Conservation (phyloP, 192 early-diverging fungal genomes). For the Coemansia sp. region DNA sequence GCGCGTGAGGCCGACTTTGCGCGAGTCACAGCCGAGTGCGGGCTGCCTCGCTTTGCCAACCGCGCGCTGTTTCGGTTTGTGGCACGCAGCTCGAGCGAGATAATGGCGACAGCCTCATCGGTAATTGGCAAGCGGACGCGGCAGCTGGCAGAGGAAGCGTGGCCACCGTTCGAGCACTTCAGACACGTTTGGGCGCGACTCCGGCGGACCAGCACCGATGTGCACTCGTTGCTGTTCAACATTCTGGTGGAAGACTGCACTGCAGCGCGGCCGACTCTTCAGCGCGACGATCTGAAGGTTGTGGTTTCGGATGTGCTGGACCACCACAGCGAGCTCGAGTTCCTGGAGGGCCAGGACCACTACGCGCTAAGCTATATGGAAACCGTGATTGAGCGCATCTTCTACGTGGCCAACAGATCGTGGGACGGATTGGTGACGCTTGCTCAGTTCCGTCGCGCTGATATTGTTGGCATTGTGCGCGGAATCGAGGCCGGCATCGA, state of each 20-base stretch:
- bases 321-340: conserved; percentile 86
- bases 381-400: conserved; percentile 87
- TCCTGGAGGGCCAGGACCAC: conserved; percentile 73
- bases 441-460: conserved; percentile 68
- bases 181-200: conserved; percentile 49
- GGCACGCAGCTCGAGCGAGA: conserved; percentile 16
- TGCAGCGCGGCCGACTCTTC: conserved; percentile 38
- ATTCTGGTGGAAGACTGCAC: conserved; percentile 57
- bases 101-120: conserved; percentile 5
- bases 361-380: conserved; percentile 90
- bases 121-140: conserved; percentile 43
- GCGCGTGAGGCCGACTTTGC: conserved; percentile 55
- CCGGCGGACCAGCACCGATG: conserved; percentile 45
- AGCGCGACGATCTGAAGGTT: conserved; percentile 66
- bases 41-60: conserved; percentile 69
- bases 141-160: conserved; percentile 34
- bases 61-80: conserved; percentile 61
- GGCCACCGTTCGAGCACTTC: conserved; percentile 27
- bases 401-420: conserved; percentile 70
- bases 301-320: conserved; percentile 82
- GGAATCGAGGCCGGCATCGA: conserved; percentile 73
- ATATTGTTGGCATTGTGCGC: conserved; percentile 64
- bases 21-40: conserved; percentile 58
- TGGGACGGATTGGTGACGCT: conserved; percentile 75
- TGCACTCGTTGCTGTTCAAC: conserved; percentile 59